phyloP scores from a whole-genome alignment of 2,329 filamentous ascomycete species.

The Cercospora zeae-maydis region DNA sequence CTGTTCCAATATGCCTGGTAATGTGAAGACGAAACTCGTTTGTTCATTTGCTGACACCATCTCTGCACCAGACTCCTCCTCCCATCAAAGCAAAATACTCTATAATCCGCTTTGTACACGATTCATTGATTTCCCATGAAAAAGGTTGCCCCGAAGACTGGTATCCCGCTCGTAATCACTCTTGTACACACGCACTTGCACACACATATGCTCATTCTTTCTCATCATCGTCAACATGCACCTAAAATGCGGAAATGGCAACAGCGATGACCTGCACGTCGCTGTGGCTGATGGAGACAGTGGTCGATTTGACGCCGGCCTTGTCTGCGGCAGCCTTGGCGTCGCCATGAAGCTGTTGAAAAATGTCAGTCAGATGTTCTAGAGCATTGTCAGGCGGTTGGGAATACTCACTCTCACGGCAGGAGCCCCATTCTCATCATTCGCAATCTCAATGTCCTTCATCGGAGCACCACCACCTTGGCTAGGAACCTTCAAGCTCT shows the following conservation, averaged over 20 bases:
- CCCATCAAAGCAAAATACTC: neutral
- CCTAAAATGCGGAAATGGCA: constrained; percentile 50
- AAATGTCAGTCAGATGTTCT: constrained; percentile 20
- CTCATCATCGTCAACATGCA: neutral
- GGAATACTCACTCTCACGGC: constrained; percentile 71
- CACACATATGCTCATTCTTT: neutral
- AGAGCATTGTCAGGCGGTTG: neutral
- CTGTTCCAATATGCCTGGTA: neutral
- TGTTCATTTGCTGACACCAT: no score
- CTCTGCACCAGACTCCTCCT: neutral
- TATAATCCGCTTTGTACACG: neutral
- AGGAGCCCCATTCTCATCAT: constrained; percentile 77
- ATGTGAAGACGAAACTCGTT: no score
- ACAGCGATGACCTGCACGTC: constrained; percentile 93
- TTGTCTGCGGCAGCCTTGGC: constrained; percentile 79
- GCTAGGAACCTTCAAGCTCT: constrained; percentile 82
- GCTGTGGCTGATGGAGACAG: constrained; percentile 92
- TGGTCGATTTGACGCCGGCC: constrained; percentile 82
- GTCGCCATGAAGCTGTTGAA: constrained; percentile 72
- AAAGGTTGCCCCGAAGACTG: neutral
- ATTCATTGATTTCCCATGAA: neutral
- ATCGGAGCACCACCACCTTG: constrained; percentile 84
- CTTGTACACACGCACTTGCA: neutral
- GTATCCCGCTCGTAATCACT: neutral
- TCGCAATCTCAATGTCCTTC: constrained; percentile 90